Base-by-base conservation (phyloP, 805 yeast species). In the Sungouiella blattae region DNA sequence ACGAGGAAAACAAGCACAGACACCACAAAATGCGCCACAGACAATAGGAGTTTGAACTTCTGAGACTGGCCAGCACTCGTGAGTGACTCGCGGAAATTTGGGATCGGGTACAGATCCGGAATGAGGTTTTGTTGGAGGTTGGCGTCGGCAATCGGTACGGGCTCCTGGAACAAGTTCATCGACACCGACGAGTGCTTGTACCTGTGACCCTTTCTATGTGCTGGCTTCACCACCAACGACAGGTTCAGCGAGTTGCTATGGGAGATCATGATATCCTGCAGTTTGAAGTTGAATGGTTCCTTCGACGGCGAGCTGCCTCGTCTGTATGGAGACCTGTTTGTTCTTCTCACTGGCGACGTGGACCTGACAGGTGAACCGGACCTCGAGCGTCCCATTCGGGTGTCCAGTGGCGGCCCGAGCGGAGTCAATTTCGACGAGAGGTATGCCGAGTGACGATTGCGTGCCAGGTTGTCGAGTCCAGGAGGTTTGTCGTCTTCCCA, bases 131-230 rank as follows among this genome's bases (percentile, higher is more conserved):
- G 83, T 4, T 83, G 80, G 24, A 80, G 69, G 26, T 70, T 77
- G 13, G 43, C 37, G 26, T 44, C 44, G 12, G 51, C 49, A 3
- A 58, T 50, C 3, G 67, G 66, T 11, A 88, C 83, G 1, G 97
- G 96, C 53, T 91, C 97, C 58, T 87, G 96, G 57, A 93, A 91
- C 56, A 91, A 74, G 58, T 91, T 89, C 93, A 91, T 84, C 4
- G 96, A 87, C 5, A 91, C 96, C 6, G 96, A 88, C 3, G 97
- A 88, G 59, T 91, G 98, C 57, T 91, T 91, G 57, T 91, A 91
- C 48, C 91, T 75, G 60, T 91, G 98, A 5, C 98, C 98, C 48
- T 89, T 79, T 68, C 98, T 80, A 50, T 80, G 86, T 0, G 84
- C 79, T 1, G 87, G 77, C 50, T 65, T 73, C 20, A 60, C 56